phyloP scores from a whole-genome alignment of 1,284 basidiomycete species.

The Omphalotus olearius region DNA sequence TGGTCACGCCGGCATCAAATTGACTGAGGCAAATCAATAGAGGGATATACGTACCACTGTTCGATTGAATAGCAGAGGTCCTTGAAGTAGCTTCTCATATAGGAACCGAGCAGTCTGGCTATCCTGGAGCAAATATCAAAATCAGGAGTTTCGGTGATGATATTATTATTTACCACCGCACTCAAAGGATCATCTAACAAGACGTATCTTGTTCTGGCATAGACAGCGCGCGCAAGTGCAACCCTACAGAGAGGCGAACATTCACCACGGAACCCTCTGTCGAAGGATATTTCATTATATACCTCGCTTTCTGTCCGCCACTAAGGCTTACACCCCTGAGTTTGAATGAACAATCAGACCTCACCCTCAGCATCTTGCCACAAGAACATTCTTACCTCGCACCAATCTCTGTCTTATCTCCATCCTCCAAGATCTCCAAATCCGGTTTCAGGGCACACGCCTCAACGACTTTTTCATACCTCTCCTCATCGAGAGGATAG shows the following conservation, averaged over 20 bases:
- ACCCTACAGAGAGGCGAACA: conserved; percentile 27
- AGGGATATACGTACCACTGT: conserved; percentile 38
- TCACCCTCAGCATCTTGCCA: background rate
- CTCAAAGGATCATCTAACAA: conserved; percentile 16
- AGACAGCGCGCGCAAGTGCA: conserved; percentile 38
- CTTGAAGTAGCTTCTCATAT: conserved; percentile 59
- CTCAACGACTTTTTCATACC: conserved; percentile 50
- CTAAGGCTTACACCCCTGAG: conserved; percentile 21
- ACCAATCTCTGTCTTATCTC: conserved; percentile 41
- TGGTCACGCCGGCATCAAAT: too few relatives aligned
- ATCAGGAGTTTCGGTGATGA: background rate
- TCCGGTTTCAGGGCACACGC: conserved; percentile 64
- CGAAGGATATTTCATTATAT: background rate
- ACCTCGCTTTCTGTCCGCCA: conserved; percentile 36
- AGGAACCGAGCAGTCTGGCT: conserved; percentile 71
- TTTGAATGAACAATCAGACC: background rate
- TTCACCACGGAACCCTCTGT: conserved; percentile 23
- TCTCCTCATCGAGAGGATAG: conserved; percentile 45
- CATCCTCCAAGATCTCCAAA: conserved; percentile 57
- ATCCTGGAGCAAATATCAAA: conserved; percentile 38
- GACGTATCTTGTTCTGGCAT: conserved; percentile 15
- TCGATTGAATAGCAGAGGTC: conserved; percentile 59
- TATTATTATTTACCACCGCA: conserved; percentile 13
- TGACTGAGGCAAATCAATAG: too few relatives aligned
- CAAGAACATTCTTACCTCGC: conserved; percentile 18